Conservation (phyloP, 2,329 filamentous ascomycete species). For the Elsinoe batatas region DNA sequence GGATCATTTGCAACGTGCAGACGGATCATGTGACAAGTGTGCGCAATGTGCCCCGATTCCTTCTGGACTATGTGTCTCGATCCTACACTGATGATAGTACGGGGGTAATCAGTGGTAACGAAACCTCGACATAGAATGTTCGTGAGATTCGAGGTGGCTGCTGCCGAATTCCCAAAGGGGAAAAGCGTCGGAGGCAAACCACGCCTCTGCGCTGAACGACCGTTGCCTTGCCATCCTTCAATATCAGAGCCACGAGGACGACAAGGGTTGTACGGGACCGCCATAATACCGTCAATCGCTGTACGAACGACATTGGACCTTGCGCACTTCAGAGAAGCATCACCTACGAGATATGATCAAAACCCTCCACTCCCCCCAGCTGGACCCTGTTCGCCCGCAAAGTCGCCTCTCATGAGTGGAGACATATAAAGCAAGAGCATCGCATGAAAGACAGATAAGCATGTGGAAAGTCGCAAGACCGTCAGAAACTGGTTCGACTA, state of each 20-base stretch:
- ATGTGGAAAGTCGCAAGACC: conserved; percentile 9
- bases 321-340: background rate
- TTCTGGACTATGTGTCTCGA: too few relatives aligned
- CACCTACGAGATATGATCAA: background rate
- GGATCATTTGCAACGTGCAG: too few relatives aligned
- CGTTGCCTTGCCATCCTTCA: background rate
- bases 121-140: too few relatives aligned
- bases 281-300: background rate
- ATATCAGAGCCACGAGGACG: conserved; percentile 1
- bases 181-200: conserved; percentile 8
- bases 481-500: background rate
- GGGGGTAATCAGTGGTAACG: too few relatives aligned
- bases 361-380: background rate
- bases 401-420: background rate
- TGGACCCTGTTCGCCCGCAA: background rate
- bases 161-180: background rate
- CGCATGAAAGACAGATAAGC: background rate
- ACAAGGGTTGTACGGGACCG: background rate
- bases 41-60: too few relatives aligned
- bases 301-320: background rate
- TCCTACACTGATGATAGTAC: too few relatives aligned
- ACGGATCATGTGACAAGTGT: too few relatives aligned
- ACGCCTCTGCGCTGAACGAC: background rate
- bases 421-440: conserved; percentile 6
- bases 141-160: background rate